Evolutionary conservation across 2,329 filamentous ascomycete species (phyloP), one percentile per base, ranked within the genome.

Genomic region (Raffaelea ambrosiae): DNA sequence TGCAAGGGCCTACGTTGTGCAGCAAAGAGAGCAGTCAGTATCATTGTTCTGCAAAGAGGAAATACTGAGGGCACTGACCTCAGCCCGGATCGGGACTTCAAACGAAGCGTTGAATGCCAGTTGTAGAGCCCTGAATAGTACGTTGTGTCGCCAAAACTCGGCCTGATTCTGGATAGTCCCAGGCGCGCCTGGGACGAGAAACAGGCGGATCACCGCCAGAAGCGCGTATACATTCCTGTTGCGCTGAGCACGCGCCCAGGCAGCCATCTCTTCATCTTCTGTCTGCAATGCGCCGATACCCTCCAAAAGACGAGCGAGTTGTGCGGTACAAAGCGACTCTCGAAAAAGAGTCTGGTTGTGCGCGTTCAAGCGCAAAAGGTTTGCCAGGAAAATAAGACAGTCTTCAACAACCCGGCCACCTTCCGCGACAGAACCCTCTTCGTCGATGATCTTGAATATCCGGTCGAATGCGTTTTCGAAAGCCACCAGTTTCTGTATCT

Each of bases 271-370:
- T 43, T 74, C 72, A 21, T 73, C 73, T 18, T 73, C 43, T 9
- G 21, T 31, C 10, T 42, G 41, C 0, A 46, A 26, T 2, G 48
- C 22, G 8, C 43, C 68, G 36, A 74, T 72, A 48, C 72, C 67
- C 58, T 77, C 74, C 19, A 95, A 71, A 31, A 97, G 71, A 35
- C 76, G 76, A 16, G 83, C 76, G 43, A 96, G 71, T 55, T 82
- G 83, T 20, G 77, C 74, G 14, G 95, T 81, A 59, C 84, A 90
- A 1, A 88, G 89, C 40, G 87, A 91, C 63, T 98, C 93, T 48
- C 91, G 79, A 63, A 98, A 97, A 48, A 91, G 82, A 11, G 88
- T 88, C 64, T 98, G 93, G 59, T 98, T 98, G 2, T 90, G 93
- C 2, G 83, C 72, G 61, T 97, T 97, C 57, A 89, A 77, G 31